These are phyloP conservation scores for Abrus pulchellus DNA, from an alignment of 306 rosid species.

Conservation along the genomic window DNA sequence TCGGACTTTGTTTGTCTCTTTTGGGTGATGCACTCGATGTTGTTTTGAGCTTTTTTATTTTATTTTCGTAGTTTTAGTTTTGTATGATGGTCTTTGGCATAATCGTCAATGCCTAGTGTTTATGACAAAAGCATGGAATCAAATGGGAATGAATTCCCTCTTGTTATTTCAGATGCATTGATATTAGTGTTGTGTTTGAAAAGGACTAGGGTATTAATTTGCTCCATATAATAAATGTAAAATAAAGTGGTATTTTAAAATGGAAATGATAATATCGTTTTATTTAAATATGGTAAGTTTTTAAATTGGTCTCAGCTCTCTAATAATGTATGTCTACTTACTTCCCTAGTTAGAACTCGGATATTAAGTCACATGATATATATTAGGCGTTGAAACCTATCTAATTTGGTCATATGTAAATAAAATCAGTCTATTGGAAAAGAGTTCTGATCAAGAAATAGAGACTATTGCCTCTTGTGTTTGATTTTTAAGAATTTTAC, in stretches of 20 bases:
- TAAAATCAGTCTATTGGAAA: not conserved
- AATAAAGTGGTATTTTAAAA: not conserved
- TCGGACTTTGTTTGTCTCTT: not conserved
- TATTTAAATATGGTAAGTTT: not conserved
- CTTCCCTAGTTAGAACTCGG: not conserved
- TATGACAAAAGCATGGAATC: constrained; percentile 13
- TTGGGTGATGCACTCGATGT: constrained; percentile 29
- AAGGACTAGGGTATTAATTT: not conserved
- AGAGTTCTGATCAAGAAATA: not conserved
- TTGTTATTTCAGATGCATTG: constrained; percentile 18
- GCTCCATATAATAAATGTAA: not conserved
- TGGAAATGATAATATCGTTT: not conserved
- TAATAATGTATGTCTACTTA: not conserved
- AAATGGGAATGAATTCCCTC: not conserved
- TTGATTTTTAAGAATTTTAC: constrained; percentile 31
- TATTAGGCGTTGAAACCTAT: not conserved
- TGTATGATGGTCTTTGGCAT: not conserved
- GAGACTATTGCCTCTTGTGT: not conserved
- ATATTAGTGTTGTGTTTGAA: not conserved
- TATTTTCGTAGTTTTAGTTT: not conserved
- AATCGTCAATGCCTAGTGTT: constrained; percentile 32
- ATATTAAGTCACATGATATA: too few relatives aligned
- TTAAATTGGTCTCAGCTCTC: not conserved
- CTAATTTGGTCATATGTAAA: not conserved
- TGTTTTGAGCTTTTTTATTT: not conserved